Percentiles rank a stretch among this genome's conserved stretches.
Evolutionary conservation across 441 rosid species (phyloP).

Genomic region (Gossypium davidsonii): DNA sequence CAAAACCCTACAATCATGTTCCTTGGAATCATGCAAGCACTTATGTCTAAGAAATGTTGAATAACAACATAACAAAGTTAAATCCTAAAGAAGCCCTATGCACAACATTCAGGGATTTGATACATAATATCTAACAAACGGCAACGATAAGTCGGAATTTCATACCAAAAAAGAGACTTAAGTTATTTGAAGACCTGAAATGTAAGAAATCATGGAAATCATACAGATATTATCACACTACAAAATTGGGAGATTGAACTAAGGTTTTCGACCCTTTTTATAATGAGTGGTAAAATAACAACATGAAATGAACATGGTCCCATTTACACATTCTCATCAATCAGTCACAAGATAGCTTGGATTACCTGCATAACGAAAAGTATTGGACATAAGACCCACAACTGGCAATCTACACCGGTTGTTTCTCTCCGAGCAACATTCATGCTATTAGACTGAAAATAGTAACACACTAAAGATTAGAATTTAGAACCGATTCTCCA

Average conservation of each 20-base stretch:
- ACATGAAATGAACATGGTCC: background rate
- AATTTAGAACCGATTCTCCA: background rate
- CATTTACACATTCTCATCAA: background rate
- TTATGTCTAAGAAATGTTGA: background rate
- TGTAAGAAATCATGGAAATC: background rate
- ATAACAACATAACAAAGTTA: background rate
- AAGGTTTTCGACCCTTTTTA: background rate
- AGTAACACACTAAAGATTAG: background rate
- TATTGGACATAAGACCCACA: slow-evolving; percentile 84
- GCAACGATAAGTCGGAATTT: background rate
- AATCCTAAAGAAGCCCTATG: background rate
- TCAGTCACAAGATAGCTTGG: background rate
- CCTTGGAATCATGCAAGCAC: background rate
- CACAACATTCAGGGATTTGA: background rate
- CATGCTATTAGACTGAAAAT: slow-evolving; percentile 88
- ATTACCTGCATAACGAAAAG: slow-evolving; percentile 88
- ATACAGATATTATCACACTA: background rate
- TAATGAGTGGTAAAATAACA: background rate
- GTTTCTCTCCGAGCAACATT: slow-evolving; percentile 99
- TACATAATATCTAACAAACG: background rate
- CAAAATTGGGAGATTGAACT: background rate
- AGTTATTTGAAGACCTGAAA: background rate
- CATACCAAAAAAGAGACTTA: background rate
- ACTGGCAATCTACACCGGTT: slow-evolving; percentile 90
- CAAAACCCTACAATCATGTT: slow-evolving; percentile 58